Evolutionary conservation across 208 protist genomes (phyloP).

Genomic region (Perkinsela sp.): DNA sequence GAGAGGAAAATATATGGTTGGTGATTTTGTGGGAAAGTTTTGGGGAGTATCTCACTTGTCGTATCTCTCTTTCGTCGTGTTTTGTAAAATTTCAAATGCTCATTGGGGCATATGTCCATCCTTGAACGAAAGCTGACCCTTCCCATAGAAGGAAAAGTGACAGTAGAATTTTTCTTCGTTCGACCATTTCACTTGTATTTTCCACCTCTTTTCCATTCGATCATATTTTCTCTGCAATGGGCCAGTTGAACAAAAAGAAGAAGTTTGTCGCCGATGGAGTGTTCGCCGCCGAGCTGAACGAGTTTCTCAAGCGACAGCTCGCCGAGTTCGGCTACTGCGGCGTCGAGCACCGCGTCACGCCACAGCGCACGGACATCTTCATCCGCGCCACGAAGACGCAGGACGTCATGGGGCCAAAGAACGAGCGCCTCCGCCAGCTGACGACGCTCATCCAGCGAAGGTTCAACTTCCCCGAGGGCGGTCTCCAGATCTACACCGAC

Average conservation of each 20-base stretch:
- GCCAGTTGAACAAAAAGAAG: constrained; percentile 32
- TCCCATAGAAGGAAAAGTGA: too few species aligned
- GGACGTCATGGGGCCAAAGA: constrained; percentile 85
- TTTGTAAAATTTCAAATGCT: too few species aligned
- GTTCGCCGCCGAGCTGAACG: constrained; percentile 98
- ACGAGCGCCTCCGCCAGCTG: constrained; percentile 88
- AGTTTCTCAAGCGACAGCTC: constrained; percentile 93
- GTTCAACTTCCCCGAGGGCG: constrained; percentile 78
- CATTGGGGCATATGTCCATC: too few species aligned
- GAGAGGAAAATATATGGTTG: too few species aligned
- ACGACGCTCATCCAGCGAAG: constrained; percentile 89
- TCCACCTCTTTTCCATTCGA: too few species aligned
- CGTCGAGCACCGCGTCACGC: constrained; percentile 83
- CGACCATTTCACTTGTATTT: too few species aligned
- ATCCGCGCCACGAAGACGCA: constrained; percentile 88
- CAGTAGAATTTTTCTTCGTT: too few species aligned
- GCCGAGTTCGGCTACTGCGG: constrained; percentile 84
- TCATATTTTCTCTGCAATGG: constrained; percentile 1
- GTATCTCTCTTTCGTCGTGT: too few species aligned
- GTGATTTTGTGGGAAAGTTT: too few species aligned
- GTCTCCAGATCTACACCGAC: constrained; percentile 85
- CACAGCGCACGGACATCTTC: constrained; percentile 87
- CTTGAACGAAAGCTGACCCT: too few species aligned
- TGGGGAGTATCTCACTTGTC: too few species aligned
- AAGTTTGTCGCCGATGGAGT: constrained; percentile 96